Evolutionary conservation across 2,329 filamentous ascomycete genomes (phyloP).

Genomic region (Xylariaceae sp.): DNA sequence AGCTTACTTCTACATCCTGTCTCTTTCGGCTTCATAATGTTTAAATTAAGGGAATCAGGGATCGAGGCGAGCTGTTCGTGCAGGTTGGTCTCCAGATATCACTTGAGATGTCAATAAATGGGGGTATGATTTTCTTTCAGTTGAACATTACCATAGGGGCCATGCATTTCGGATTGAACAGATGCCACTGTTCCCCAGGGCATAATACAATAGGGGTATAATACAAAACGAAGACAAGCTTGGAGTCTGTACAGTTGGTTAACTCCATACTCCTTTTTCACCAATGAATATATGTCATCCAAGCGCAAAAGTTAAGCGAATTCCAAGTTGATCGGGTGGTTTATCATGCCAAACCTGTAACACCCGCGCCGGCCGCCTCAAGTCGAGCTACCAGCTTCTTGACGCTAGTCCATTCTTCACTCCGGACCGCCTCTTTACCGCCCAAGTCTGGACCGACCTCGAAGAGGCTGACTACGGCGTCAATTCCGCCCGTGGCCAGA

Average conservation of each 20-base stretch:
- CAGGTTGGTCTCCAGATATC: too few species aligned
- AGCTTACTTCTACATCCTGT: too few species aligned
- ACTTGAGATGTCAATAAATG: not conserved
- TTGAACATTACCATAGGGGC: not conserved
- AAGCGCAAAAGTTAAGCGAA: slow-evolving; percentile 44
- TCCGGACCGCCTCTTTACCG: slow-evolving; percentile 80
- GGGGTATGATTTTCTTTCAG: not conserved
- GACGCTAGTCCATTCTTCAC: slow-evolving; percentile 91
- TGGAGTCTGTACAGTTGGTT: slow-evolving; percentile 11
- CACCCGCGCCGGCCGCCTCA: slow-evolving; percentile 65
- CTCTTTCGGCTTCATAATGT: too few species aligned
- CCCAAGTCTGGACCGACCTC: slow-evolving; percentile 85
- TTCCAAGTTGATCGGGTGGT: slow-evolving; percentile 29
- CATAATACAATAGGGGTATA: slow-evolving; percentile 20
- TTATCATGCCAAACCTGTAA: slow-evolving; percentile 44
- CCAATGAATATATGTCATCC: slow-evolving; percentile 4
- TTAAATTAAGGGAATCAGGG: too few species aligned
- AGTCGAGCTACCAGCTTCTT: slow-evolving; percentile 85
- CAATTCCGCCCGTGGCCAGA: slow-evolving; percentile 88
- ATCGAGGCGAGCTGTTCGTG: too few species aligned
- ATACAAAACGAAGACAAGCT: slow-evolving; percentile 22
- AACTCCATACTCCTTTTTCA: slow-evolving; percentile 22
- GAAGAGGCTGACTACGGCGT: slow-evolving; percentile 89
- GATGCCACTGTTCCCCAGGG: not conserved
- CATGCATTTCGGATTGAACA: slow-evolving; percentile 1